Percentiles rank a stretch among this genome's conserved stretches.
phyloP scores from a whole-genome alignment of 306 rosid genomes.

The Inga leiocalycina region DNA sequence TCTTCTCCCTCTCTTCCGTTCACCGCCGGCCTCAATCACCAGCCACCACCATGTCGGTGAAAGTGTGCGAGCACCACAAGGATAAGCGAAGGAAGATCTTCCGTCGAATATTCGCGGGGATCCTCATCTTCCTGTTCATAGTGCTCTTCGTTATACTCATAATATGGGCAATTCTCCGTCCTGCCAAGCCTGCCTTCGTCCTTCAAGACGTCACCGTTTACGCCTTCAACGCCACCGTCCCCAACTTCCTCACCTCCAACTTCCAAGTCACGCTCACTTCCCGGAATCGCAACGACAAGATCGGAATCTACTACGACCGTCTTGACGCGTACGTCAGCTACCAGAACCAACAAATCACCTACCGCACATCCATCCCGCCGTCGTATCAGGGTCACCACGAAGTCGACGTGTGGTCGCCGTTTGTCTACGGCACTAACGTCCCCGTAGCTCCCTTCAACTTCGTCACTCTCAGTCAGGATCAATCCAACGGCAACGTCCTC shows the following conservation, averaged over 20 bases:
- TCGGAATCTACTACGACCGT: constrained; percentile 88
- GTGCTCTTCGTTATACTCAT: constrained; percentile 63
- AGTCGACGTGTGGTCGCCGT: constrained; percentile 83
- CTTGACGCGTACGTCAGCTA: constrained; percentile 68
- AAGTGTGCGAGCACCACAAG: constrained; percentile 64
- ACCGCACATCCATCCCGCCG: constrained; percentile 69
- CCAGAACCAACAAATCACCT: constrained; percentile 75
- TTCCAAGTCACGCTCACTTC: constrained; percentile 80
- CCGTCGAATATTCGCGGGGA: constrained; percentile 39
- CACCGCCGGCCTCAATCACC: not conserved
- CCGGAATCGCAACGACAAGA: constrained; percentile 78
- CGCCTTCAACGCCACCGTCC: constrained; percentile 79
- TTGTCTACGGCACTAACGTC: constrained; percentile 69
- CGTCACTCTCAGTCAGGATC: constrained; percentile 53
- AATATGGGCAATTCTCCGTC: constrained; percentile 77
- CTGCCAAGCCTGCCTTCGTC: constrained; percentile 73
- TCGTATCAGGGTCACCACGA: constrained; percentile 92
- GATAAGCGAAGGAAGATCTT: constrained; percentile 17
- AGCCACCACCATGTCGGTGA: constrained; percentile 45
- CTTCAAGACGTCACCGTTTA: constrained; percentile 94
- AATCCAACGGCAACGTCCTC: constrained; percentile 56
- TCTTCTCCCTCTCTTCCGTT: not conserved
- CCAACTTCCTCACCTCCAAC: constrained; percentile 76
- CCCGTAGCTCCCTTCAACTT: constrained; percentile 86
- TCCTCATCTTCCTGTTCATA: constrained; percentile 59